Evolutionary conservation across 768 basidiomycete species (phyloP).

Genomic region (Lactarius indigo): DNA sequence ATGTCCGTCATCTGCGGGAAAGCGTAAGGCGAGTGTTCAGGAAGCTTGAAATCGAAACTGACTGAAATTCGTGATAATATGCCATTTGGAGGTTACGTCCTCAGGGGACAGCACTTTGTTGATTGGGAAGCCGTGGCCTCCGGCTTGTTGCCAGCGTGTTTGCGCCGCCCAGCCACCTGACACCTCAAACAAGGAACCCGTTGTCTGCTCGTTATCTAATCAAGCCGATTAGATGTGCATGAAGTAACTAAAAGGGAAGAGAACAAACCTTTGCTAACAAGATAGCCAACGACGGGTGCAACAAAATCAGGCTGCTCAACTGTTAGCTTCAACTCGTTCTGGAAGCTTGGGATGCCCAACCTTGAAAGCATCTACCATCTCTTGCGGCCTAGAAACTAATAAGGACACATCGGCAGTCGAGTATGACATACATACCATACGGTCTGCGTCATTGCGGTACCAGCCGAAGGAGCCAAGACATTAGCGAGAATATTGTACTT

Average conservation of each 20-base stretch:
- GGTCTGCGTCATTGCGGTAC: conserved; percentile 89
- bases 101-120: conserved; percentile 75
- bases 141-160: conserved; percentile 88
- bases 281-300: conserved; percentile 88
- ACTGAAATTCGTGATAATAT: conserved; percentile 81
- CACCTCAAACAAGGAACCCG: conserved; percentile 80
- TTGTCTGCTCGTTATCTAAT: conserved; percentile 64
- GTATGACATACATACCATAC: conserved; percentile 49
- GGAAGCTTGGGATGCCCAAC: conserved; percentile 34
- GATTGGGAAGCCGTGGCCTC: conserved; percentile 84
- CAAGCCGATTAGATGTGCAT: neutral
- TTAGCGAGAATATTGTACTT: conserved; percentile 92
- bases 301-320: conserved; percentile 77
- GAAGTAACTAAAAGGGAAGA: neutral
- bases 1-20: conserved; percentile 62
- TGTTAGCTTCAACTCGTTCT: neutral
- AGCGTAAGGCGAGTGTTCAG: conserved; percentile 11
- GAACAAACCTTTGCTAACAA: conserved; percentile 63
- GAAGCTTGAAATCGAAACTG: conserved; percentile 25
- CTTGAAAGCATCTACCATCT: conserved; percentile 89
- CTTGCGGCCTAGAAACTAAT: conserved; percentile 54
- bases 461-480: conserved; percentile 80
- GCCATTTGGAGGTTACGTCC: conserved; percentile 76
- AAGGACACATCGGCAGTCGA: neutral
- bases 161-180: conserved; percentile 90